Conservation (phyloP, 352 stramenopile genomes). For the Phytophthora citrophthora region DNA sequence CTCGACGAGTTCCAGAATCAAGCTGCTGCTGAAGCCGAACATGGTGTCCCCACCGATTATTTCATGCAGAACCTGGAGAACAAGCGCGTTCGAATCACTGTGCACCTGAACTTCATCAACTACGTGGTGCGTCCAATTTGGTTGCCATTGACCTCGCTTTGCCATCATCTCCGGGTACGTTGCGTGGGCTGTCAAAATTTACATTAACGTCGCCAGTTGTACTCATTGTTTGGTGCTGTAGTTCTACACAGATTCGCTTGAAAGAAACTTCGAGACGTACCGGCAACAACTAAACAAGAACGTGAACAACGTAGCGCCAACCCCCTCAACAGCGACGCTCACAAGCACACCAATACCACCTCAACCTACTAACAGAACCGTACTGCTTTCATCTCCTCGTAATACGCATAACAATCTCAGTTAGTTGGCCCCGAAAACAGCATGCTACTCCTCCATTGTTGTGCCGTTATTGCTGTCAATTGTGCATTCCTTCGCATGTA, state of each 20-base stretch:
- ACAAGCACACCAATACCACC: constrained; percentile 1
- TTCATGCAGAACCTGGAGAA: constrained; percentile 78
- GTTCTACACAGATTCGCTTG: constrained; percentile 73
- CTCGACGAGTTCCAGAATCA: constrained; percentile 81
- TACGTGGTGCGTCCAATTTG: constrained; percentile 81
- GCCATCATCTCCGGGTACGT: constrained; percentile 60
- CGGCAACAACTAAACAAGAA: constrained; percentile 43
- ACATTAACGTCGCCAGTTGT: neutral
- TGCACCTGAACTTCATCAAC: constrained; percentile 80
- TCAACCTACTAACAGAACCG: constrained; percentile 21
- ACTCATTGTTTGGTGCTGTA: constrained; percentile 11
- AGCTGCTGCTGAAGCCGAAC: constrained; percentile 55
- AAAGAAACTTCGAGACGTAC: constrained; percentile 72
- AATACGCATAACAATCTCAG: constrained; percentile 1
- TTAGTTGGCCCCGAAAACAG: neutral
- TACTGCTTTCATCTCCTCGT: constrained; percentile 7
- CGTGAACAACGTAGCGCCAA: neutral
- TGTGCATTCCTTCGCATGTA: constrained; percentile 14
- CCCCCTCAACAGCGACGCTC: constrained; percentile 3
- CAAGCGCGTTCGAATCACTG: constrained; percentile 56
- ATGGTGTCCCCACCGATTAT: constrained; percentile 57
- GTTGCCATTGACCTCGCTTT: constrained; percentile 65
- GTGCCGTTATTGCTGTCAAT: constrained; percentile 16
- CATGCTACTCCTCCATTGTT: constrained; percentile 9
- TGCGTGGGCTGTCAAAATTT: neutral